Evolutionary conservation across 768 basidiomycete genomes (phyloP), one percentile per base, ranked within the genome.

Genomic region (Imleria badia): DNA sequence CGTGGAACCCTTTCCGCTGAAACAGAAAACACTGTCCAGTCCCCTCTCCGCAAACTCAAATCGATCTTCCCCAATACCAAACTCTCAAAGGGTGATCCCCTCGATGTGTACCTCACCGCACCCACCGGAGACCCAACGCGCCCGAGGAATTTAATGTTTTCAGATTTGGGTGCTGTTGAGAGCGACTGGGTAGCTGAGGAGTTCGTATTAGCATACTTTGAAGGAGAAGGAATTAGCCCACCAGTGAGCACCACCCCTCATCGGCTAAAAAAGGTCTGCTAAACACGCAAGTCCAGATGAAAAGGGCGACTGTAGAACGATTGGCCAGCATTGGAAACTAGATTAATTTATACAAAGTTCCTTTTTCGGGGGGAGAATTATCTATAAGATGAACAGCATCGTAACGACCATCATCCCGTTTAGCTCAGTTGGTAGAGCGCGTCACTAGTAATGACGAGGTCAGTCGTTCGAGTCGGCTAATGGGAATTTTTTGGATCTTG

Each of bases 171-270:
- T 33, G 70, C 78, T 0, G 76, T 94, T 22, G 84, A 89, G 60
- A 83, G 75, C 64, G 79, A 84, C 60, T 92, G 89, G 88, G 79
- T 92, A 14, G 83, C 88, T 0, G 82, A 79, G 12, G 82, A 91
- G 63, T 82, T 92, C 56, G 72, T 90, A 13, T 66, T 87, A 47
- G 82, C 88, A 44, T 92, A 91, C 65, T 89, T 91, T 64, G 85
- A 87, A 52, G 83, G 81, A 29, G 72, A 78, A 26, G 85, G 83
- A 11, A 79, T 86, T 14, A 91, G 89, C 66, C 87, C 88, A 36
- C 75, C 84, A 48, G 89, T 90, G 62, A 63, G 86, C 76, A 46
- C 11, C 3, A 15, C 22, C 41, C 45, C 15, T 19, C 20, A 5
- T 29, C 29, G 12, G 36, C 12, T 7, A 12, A 19, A 44, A 41